Conservation (phyloP, 2,329 filamentous ascomycete genomes). For the Arthrobotrys pseudoclavata region DNA sequence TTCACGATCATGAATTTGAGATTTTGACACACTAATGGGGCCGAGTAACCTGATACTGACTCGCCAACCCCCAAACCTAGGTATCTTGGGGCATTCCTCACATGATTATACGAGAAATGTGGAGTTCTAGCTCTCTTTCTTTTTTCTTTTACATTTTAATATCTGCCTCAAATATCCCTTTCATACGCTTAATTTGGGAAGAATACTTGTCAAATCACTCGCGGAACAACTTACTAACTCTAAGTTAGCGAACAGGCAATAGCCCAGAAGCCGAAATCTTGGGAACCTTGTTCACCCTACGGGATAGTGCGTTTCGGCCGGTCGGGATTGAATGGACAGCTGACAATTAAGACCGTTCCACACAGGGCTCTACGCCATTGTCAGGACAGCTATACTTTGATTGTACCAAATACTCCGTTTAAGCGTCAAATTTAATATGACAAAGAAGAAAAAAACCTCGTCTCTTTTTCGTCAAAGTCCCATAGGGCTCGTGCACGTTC, state of each 20-base stretch:
- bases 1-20: constrained; percentile 40
- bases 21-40: constrained; percentile 38
- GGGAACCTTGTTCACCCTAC: constrained; percentile 15
- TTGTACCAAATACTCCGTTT: constrained; percentile 48
- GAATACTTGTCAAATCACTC: constrained; percentile 35
- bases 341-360: constrained; percentile 26
- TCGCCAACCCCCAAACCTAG: constrained; percentile 17
- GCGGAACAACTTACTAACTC: constrained; percentile 10
- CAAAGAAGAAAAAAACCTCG: constrained; percentile 13
- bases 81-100: neutral
- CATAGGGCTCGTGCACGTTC: constrained; percentile 56
- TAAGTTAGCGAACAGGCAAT: neutral
- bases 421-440: constrained; percentile 49
- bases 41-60: constrained; percentile 35
- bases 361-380: neutral
- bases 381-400: constrained; percentile 22
- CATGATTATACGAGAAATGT: neutral
- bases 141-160: constrained; percentile 8
- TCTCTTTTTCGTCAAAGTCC: constrained; percentile 10
- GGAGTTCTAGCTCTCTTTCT: neutral
- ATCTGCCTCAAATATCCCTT: constrained; percentile 22
- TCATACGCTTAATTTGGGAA: constrained; percentile 36
- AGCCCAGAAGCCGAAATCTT: constrained; percentile 5
- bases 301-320: constrained; percentile 31
- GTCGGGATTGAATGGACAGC: constrained; percentile 17